phyloP scores from a whole-genome alignment of 2,329 filamentous ascomycete genomes.

The Drechslerella stenobrocha region DNA sequence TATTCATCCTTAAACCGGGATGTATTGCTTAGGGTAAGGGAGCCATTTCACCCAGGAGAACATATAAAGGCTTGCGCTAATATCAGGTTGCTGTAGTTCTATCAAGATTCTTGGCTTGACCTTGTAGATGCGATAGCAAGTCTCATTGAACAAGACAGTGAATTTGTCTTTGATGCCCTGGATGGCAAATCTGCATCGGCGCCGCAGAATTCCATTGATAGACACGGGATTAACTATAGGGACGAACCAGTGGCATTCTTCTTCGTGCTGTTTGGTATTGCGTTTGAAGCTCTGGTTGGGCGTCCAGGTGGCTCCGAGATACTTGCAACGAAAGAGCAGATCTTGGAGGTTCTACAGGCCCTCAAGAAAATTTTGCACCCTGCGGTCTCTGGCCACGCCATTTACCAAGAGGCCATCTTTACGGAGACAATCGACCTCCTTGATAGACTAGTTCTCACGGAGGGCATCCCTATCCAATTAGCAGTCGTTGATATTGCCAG shows the following conservation, averaged over 20 bases:
- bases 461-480: conserved; percentile 81
- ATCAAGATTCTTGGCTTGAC: conserved; percentile 95
- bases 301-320: conserved; percentile 69
- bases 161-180: conserved; percentile 94
- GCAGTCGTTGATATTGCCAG: conserved; percentile 94
- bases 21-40: conserved; percentile 71
- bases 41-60: background rate
- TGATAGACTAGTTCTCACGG: conserved; percentile 87
- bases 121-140: conserved; percentile 96
- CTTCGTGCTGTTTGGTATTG: conserved; percentile 94
- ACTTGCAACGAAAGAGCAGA: conserved; percentile 74
- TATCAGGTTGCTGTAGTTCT: conserved; percentile 64
- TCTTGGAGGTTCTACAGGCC: conserved; percentile 83
- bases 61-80: conserved; percentile 5
- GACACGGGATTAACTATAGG: conserved; percentile 88
- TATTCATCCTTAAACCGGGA: conserved; percentile 94
- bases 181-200: conserved; percentile 72
- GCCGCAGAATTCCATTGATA: conserved; percentile 52
- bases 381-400: conserved; percentile 91
- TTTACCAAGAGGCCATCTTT: conserved; percentile 94
- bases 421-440: conserved; percentile 96
- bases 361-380: conserved; percentile 94
- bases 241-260: conserved; percentile 98
- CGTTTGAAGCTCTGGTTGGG: conserved; percentile 91
- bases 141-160: conserved; percentile 94